phyloP scores from a whole-genome alignment of 192 early-diverging fungal species.

The Tieghemiomyces parasiticus region DNA sequence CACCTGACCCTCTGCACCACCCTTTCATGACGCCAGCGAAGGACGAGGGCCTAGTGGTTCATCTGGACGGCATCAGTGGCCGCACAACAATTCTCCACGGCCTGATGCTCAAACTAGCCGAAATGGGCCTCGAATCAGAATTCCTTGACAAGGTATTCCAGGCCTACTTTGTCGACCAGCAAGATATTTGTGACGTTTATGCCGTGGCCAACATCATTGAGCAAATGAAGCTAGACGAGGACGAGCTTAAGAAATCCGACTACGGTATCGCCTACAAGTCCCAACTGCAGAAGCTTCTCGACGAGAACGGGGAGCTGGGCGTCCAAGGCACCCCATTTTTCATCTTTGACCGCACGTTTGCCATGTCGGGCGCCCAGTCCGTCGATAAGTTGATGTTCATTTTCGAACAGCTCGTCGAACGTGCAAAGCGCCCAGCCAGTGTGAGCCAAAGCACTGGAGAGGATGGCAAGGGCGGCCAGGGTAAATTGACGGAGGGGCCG shows the following conservation, averaged over 20 bases:
- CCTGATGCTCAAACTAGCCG: not conserved
- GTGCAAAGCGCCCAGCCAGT: too few species aligned
- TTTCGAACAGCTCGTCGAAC: not conserved
- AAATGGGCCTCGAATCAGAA: not conserved
- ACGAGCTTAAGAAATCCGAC: not conserved
- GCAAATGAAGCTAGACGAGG: not conserved
- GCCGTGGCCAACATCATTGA: not conserved
- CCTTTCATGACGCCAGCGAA: too few species aligned
- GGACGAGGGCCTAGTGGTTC: not conserved
- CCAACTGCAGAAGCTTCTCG: not conserved
- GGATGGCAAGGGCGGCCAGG: too few species aligned
- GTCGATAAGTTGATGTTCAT: slow-evolving; percentile 4
- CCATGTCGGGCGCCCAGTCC: not conserved
- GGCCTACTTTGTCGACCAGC: not conserved
- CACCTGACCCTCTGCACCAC: too few species aligned
- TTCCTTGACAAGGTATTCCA: not conserved
- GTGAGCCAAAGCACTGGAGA: too few species aligned
- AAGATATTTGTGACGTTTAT: not conserved
- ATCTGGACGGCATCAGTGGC: not conserved
- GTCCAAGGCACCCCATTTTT: not conserved
- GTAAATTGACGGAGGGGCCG: too few species aligned
- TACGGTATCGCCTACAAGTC: not conserved
- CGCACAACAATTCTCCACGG: not conserved
- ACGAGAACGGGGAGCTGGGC: not conserved
- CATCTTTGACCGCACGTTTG: slow-evolving; percentile 4